Evolutionary conservation across 192 early-diverging fungal species (phyloP), one percentile per base, ranked within the genome.

Genomic region (Entomortierella beljakovae): DNA sequence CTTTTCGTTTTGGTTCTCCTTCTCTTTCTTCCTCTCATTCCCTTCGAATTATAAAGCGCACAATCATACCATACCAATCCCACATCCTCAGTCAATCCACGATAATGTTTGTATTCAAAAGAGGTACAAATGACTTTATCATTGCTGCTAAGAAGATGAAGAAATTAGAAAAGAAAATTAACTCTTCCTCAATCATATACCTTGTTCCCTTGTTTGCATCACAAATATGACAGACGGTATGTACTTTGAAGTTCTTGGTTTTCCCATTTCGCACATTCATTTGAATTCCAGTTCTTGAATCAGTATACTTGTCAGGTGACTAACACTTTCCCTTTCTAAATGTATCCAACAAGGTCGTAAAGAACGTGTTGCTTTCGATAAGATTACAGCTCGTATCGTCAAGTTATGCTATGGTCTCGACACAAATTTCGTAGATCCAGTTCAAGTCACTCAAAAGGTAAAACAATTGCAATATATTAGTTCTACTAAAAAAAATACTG

Each of bases 331-430:
- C 32, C 25, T 6, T 2, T 35, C n/a, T 58, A 6, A 28, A n/a
- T n/a, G n/a, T 34, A 20, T 23, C n/a, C 0, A 0, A 20, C 20
- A 20, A 77, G 95, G 96, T 57, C 86, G 93, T 63, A 89, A 89
- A 68, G 97, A 99, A 70, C 87, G 89, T 62, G 97, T 99, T 49
- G 94, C 93, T 66, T 99, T 99, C 70, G 96, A 99, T 87, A 99
- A 99, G 90, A 95, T 95, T 66, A 95, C 96, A 3, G 87, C 92
- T 3, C 86, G 98, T 43, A 93, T 98, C 73, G 90, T 90, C 83
- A 99, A 99, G 86, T 89, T 99, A 20, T 97, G 95, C 85, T 96
- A 98, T 82, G 94, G 95, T 1, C 86, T 99, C 42, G 94, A 99
- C 85, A 90, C 88, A 62, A 94, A 94, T 88, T 98, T 89, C 83